phyloP scores from a whole-genome alignment of 768 basidiomycete genomes.

The Tricholomella constricta region DNA sequence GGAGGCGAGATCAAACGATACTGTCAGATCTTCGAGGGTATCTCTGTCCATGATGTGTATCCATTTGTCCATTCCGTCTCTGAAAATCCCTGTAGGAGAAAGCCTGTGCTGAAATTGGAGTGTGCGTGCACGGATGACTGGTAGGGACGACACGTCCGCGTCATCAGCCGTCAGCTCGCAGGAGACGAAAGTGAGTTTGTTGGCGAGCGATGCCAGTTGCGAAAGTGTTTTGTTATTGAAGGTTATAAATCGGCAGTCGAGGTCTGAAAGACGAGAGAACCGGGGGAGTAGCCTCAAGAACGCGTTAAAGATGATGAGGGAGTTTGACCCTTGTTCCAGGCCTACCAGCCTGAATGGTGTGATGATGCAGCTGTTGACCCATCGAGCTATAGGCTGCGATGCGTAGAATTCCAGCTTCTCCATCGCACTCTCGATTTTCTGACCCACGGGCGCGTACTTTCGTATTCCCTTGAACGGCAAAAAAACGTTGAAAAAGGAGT shows the following conservation, averaged over 20 bases:
- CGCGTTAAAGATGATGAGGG: neutral
- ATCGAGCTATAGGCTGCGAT: neutral
- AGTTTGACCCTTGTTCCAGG: neutral
- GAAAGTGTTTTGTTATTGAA: neutral
- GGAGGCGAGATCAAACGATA: neutral
- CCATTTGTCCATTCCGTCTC: neutral
- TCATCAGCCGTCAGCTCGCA: neutral
- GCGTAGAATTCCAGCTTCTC: slow-evolving; percentile 4
- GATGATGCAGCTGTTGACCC: neutral
- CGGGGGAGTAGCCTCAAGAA: slow-evolving; percentile 4
- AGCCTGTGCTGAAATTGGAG: neutral
- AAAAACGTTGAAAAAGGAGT: too few species aligned
- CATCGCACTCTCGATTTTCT: neutral
- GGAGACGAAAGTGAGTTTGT: neutral
- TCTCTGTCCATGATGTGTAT: neutral
- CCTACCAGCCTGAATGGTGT: neutral
- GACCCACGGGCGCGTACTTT: neutral
- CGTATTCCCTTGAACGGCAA: too few species aligned
- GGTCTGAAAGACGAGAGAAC: neutral
- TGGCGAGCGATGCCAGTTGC: neutral
- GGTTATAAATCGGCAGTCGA: neutral
- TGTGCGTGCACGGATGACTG: neutral
- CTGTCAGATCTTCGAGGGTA: neutral
- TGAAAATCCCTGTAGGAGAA: neutral
- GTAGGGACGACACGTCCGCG: neutral